Base-by-base conservation (phyloP, 1,284 basidiomycete genomes). In the Moniliophthora roreri region DNA sequence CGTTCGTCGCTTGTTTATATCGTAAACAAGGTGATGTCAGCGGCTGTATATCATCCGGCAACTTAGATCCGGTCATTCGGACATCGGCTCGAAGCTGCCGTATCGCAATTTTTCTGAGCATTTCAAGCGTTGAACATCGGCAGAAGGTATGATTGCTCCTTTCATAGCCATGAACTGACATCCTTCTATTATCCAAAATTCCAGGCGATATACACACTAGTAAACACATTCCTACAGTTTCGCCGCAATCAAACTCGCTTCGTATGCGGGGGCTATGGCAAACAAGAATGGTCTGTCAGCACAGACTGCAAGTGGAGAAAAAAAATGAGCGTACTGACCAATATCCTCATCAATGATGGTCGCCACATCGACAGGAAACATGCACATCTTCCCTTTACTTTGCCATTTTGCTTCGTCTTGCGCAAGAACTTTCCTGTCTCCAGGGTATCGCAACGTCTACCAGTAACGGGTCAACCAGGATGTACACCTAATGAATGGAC, bases 381-480 rank as follows among this genome's bases (percentile, higher is more conserved):
- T 42, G 41, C n/a, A 13, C 41, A 42, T 8, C 41, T 20, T 20
- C 15, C 41, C 41, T 2, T 20, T 7, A 42, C 15, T 15, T 42
- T 42, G 41, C 41, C 41, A 42, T 42, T 23, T 42, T 20, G 41
- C 41, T 23, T 23, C 41, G 18, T 42, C 41, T 42, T 42, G 21
- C 1, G 41, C 41, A 23, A 42, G 41, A 20, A 42, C 26, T 42
- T 15, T 3, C n/a, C 6, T 42, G 21, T 20, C 15, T 24, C 15
- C 21, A 13, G 41, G 18, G 18, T 42, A 20, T 21, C 26, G 15
- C 21, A 42, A 42, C 5, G 15, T 6, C 41, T 42, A 21, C 13
- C 13, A 23, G 26, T 23, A 6, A 11, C 18, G 15, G 13, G 21
- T 13, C 41, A 2, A 4, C 9, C 26, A 7, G 16, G 4, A 42